Percentiles rank a stretch among this genome's conserved stretches.
phyloP scores from a whole-genome alignment of 2,329 filamentous ascomycete species.

The Penicillium sp. region DNA sequence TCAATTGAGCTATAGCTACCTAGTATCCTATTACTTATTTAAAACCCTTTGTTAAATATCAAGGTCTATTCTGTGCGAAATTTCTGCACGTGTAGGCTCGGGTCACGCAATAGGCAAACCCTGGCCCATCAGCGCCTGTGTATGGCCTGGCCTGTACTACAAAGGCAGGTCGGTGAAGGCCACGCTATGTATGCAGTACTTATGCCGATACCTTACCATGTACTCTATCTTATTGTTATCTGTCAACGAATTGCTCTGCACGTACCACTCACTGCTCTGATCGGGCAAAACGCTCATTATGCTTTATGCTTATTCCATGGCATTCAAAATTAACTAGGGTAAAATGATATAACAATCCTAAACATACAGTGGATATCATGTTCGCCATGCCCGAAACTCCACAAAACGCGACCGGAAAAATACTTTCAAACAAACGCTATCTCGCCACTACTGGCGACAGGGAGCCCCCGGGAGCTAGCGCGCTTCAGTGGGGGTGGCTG shows the following conservation, averaged over 20 bases:
- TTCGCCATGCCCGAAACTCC: conserved; percentile 23
- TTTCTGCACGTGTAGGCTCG: not conserved
- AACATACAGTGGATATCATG: conserved; percentile 24
- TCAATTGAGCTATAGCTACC: not conserved
- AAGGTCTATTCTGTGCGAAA: not conserved
- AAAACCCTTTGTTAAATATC: not conserved
- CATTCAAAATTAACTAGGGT: not conserved
- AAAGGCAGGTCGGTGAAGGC: not conserved
- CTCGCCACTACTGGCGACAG: conserved; percentile 23
- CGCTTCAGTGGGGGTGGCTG: conserved; percentile 14
- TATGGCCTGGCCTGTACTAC: not conserved
- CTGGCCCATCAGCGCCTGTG: not conserved
- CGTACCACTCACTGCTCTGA: conserved; percentile 11
- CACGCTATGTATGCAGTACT: not conserved
- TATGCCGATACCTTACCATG: not conserved
- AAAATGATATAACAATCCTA: not conserved
- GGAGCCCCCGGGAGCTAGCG: conserved; percentile 16
- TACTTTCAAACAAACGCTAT: conserved; percentile 21
- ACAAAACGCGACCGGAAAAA: conserved; percentile 3
- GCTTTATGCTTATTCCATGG: not conserved
- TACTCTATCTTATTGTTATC: conserved; percentile 1
- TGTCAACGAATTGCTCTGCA: not conserved
- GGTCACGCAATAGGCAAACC: not conserved
- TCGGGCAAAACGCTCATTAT: not conserved
- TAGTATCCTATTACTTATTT: not conserved